Base-by-base conservation (phyloP, 768 basidiomycete genomes). In the Coprinopsis strossmayeri region DNA sequence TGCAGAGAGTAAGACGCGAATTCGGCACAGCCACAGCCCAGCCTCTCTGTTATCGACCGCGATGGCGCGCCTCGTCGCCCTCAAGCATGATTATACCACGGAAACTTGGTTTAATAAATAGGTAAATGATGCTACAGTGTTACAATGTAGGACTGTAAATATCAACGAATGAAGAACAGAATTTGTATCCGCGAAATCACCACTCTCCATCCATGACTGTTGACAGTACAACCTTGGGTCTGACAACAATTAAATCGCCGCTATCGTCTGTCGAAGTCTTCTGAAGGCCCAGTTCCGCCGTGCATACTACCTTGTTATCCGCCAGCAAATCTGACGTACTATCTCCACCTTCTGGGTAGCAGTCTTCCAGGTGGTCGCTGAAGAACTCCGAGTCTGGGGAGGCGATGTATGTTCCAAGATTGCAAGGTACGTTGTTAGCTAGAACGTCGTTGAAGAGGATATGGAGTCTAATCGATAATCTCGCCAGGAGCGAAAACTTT, bases 391-490 rank as follows among this genome's bases (percentile, higher is more conserved):
- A 52, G 40, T 59, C 63, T 18, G 63, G 60, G 15, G 60, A 56
- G 25, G 61, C 56, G 1, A 61, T 30, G 12, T 58, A 46, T 3
- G 61, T 55, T 32, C 66, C 66, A 20, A 63, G 54, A 28, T 65
- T 61, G 28, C 42, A 50, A 25, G 60, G 59, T 18, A 53, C 52
- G 42, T 57, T 55, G 11, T 54, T 60, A 12, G 54, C 54, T 17
- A 46, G 34, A 20, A 38, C 42, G 11, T 41, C 55, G 26, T 51
- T 49, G 30, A 58, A 60, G 28, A 58, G 54, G 24, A 57, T 55
- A 45, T 69, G 68, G 39, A 69, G 55, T 27, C 60, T 63, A 46
- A 66, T 51, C 12, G 66, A 63, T 27, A 63, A 50, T 30, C 58
- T 56, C 7, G 61, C 64, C 39, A 71, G 59, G 24, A 61, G 57